Evolutionary conservation across 768 basidiomycete genomes (phyloP), one percentile per base, ranked within the genome.

Genomic region (Boletus subcaerulescens): DNA sequence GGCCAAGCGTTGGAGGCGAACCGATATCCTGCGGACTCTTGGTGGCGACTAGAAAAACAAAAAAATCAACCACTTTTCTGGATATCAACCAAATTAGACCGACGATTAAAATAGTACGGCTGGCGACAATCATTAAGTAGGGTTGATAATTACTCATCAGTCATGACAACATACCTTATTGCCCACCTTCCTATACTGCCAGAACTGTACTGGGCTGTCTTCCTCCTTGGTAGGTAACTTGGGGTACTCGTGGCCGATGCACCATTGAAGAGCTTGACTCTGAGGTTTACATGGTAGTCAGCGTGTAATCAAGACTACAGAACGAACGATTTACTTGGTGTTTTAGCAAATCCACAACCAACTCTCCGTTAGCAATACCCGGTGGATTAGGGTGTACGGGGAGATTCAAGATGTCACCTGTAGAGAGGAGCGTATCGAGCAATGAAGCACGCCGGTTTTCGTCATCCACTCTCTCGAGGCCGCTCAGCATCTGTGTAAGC

Each of bases 201-300:
- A 97, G 63, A 97, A 93, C 68, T 96, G 94, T 2, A 93, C 89
- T 0, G 91, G 87, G 35, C 77, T 80, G 54, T 93, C 92, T 0
- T 69, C 66, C 47, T 85, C 83, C 32, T 73, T 79, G 53, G 75
- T 80, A 2, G 93, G 94, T 13, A 94, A 71, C 38, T 71, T 69
- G 0, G 94, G 93, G 63, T 91, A 84, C 69, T 97, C 93, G 26
- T 76, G 82, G 15, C 84, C 80, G 29, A 95, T 77, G 61, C 90
- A 91, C 93, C 94, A 97, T 63, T 86, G 82, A 42, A 94, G 70
- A 1, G 85, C 92, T 82, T 94, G 91, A 47, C 74, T 84, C 91
- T 93, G 51, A 14, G 41, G 22, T 29, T 48, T 11, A 60, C 39
- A 36, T 15, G 42, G 5, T 24, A 12, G 26, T 58, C 20, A 53